A percentile compares a stretch with the other conserved stretches of the same genome.
These are phyloP conservation scores for Kuraishia piskuri DNA, from an alignment of 805 yeast genomes.

Conservation along the genomic window DNA sequence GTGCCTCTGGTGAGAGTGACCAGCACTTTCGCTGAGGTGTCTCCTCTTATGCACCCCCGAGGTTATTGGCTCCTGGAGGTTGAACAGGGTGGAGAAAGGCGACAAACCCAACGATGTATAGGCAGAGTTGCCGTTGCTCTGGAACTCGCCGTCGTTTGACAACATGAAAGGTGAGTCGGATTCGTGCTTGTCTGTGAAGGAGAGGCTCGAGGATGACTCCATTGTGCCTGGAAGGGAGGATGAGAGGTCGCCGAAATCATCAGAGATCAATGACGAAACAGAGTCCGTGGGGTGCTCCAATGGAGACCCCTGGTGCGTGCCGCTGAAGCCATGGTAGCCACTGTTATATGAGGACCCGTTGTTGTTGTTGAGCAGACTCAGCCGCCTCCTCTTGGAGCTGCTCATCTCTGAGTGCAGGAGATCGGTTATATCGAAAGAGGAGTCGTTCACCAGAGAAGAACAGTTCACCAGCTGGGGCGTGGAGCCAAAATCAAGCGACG, in stretches of 20 bases:
- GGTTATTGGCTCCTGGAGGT: neutral
- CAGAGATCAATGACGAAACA: neutral
- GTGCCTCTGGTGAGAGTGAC: neutral
- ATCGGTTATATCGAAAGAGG: neutral
- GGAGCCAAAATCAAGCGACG: neutral
- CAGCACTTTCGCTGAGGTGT: neutral
- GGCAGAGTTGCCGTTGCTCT: neutral
- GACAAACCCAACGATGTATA: neutral
- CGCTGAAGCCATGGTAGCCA: neutral
- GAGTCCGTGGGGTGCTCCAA: neutral
- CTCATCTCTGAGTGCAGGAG: neutral
- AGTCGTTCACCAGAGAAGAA: constrained; percentile 1
- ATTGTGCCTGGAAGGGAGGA: neutral
- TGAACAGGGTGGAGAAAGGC: neutral
- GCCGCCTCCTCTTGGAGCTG: neutral
- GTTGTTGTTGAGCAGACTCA: neutral
- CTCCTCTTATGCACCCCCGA: neutral
- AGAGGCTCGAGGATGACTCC: neutral
- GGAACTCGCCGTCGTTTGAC: neutral
- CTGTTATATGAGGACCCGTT: no score
- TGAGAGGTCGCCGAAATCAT: neutral
- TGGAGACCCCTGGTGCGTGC: neutral
- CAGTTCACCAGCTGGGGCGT: constrained; percentile 6
- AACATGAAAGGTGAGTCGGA: neutral
- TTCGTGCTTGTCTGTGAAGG: neutral